Conservation (phyloP, 2,329 filamentous ascomycete species). For the Colletotrichum euphorbiae region DNA sequence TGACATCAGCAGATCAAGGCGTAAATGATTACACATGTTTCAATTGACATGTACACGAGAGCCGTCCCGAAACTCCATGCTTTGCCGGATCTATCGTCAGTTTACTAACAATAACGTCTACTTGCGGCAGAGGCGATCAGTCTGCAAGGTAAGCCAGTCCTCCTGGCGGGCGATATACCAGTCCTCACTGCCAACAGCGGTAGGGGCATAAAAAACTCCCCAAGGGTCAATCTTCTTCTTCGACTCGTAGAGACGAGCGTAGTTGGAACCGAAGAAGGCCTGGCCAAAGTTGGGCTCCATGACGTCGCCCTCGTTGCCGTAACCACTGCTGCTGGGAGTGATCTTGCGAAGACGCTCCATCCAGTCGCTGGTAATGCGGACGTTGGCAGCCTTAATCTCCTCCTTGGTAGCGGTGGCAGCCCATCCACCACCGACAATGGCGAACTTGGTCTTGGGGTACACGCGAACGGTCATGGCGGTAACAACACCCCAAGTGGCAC, state of each 20-base stretch:
- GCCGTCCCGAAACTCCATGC: background rate
- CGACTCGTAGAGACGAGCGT: slow-evolving; percentile 44
- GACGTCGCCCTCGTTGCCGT: slow-evolving; percentile 49
- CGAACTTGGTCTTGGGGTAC: slow-evolving; percentile 49
- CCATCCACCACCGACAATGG: slow-evolving; percentile 44
- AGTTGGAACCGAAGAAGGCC: slow-evolving; percentile 48
- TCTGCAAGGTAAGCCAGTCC: slow-evolving; percentile 39
- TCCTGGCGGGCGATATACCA: slow-evolving; percentile 42
- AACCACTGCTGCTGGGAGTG: slow-evolving; percentile 44
- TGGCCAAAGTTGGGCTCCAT: slow-evolving; percentile 47
- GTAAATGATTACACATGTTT: background rate
- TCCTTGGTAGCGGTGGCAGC: slow-evolving; percentile 21
- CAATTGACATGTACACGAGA: background rate
- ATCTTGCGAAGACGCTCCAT: slow-evolving; percentile 47
- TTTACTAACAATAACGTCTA: background rate
- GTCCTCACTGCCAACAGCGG: slow-evolving; percentile 46
- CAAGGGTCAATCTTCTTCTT: slow-evolving; percentile 49
- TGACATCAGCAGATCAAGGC: no score
- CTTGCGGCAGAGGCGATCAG: slow-evolving; percentile 31
- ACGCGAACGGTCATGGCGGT: slow-evolving; percentile 52
- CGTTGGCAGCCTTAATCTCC: slow-evolving; percentile 41
- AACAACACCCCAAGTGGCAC: slow-evolving; percentile 58
- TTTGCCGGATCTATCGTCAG: background rate
- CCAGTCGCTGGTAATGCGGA: slow-evolving; percentile 47
- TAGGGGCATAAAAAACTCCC: slow-evolving; percentile 46